Evolutionary conservation across 2,329 filamentous ascomycete genomes (phyloP), one percentile per base, ranked within the genome.

Genomic region (Pezizomycotina sp.): DNA sequence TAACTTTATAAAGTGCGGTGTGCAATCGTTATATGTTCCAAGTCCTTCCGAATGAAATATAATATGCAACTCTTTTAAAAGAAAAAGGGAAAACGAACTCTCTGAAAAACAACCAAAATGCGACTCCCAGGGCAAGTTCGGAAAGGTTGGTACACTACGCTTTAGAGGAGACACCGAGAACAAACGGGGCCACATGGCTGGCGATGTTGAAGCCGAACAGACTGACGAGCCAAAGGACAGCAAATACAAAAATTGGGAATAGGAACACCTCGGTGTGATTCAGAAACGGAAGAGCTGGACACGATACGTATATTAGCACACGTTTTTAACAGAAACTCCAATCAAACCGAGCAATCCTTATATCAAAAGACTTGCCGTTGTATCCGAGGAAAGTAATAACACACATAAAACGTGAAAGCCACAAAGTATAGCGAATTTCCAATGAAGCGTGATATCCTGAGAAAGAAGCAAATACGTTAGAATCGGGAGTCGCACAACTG

Each of bases 301-400:
- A 29, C 5, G 26, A n/a, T 20, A 32, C 12, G 25, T 48, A 25
- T 27, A 15, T 28, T 52, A 27, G 52, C 49, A 34, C 4, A 7
- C 21, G 6, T 12, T 6, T 31, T n/a, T 21, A 12, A 6, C 13
- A 19, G 21, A 28, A 12, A 7, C 27, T n/a, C n/a, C n/a, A n/a
- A n/a, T n/a, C n/a, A n/a, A n/a, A n/a, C n/a, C n/a, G 15, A n/a
- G 9, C 20, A 12, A 16, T 20, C 26, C 16, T 19, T 7, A 28
- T 20, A 18, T 12, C 27, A 23, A 22, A 14, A 9, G 22, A 48
- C 53, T 27, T 53, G 63, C 62, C 62, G 49, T 77, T 77, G 55
- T 77, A 77, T 21, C 73, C 73, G 27, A 77, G 58, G 53, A 77
- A 77, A 6, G 68, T 74, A 49, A 77, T 73, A 47, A 76, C 66